Base-by-base conservation (phyloP, 192 early-diverging fungal species). In the Entrophospora sp. region DNA sequence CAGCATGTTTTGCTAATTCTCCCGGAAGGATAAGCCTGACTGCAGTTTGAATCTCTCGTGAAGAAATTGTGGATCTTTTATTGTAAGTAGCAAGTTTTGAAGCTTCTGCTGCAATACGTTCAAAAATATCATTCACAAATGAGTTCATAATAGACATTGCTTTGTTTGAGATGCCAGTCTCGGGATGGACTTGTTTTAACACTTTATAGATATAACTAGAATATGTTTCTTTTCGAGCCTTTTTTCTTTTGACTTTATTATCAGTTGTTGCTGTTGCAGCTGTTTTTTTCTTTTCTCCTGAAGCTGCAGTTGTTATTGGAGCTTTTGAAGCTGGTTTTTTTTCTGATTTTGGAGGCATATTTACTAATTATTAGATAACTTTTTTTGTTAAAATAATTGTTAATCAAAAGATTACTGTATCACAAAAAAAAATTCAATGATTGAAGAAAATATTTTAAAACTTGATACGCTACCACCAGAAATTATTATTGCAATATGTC, bases 91-190 rank as follows among this genome's bases (percentile, higher is more conserved):
- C 91, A 12, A 93, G 82, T 81, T 90, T 87, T 73, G 87, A 87
- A 40, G 89, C 87, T 74, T 88, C 87, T 40, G 75, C 71, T 61
- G 94, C 93, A 59, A 95, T 93, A 70, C 92, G 90, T 80, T 95
- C 94, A 75, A 95, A 96, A 76, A 96, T 96, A 79, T 95, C 94
- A 80, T 94, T 90, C 62, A 96, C 92, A 73, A 95, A 96, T 37
- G 91, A 94, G 90, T 96, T 95, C 76, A 96, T 83, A 77, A 96
- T 96, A 20, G 45, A 51, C 94, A 96, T 96, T 81, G 94, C 91
- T 82, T 93, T 94, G 91, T 93, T 93, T 67, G 92, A 94, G 81
- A 96, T 92, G 79, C 93, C 91, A 31, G 91, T 93, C 71, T 95
- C 92, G 64, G 94, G 94, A 82, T 96, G 92, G 61, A 95, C 59